Base-by-base conservation (phyloP, 176 grass and related monocot species). In the Phragmites australis region DNA sequence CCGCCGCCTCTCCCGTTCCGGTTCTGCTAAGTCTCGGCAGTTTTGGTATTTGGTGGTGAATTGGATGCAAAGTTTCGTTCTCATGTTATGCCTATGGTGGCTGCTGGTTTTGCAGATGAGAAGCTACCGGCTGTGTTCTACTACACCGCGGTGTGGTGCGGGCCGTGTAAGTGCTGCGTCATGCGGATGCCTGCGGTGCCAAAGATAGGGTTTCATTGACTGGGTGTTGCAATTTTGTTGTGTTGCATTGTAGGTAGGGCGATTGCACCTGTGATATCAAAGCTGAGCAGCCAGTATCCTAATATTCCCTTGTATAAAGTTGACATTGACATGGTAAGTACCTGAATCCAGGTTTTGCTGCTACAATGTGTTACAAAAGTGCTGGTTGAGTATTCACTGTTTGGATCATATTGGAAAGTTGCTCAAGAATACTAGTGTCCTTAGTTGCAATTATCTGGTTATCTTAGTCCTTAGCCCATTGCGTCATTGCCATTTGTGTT, bases 71-170 rank as follows among this genome's bases (percentile, higher is more conserved):
- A n/a, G 12, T 16, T 74, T 73, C 17, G 23, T 40, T 75, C 57
- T 83, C 46, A 45, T 34, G 0, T 60, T 21, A 0, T 34, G 11
- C 13, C 26, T 49, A 2, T 80, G 46, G 39, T 32, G n/a, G 17
- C 17, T 76, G 19, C 8, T 72, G 27, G 21, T 79, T 26, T 50
- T 64, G 74, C 79, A 92, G 90, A 83, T 15, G 86, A 92, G 74
- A 88, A 92, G 47, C 55, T 56, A 1, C 68, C 79, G 2, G 90
- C 90, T 6, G 74, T 92, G 44, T 88, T 92, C 62, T 92, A 92
- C 74, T 88, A 88, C 83, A 92, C 90, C 10, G 90, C 90, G 11
- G 82, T 69, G 1, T 92, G 90, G 86, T 92, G 90, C 8, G 86
- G 74, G 2, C 90, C 90, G 0, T 92, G 90, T 92, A 79, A 88